Evolutionary conservation across 768 basidiomycete genomes (phyloP).

Genomic region (Tulasnella sp.): DNA sequence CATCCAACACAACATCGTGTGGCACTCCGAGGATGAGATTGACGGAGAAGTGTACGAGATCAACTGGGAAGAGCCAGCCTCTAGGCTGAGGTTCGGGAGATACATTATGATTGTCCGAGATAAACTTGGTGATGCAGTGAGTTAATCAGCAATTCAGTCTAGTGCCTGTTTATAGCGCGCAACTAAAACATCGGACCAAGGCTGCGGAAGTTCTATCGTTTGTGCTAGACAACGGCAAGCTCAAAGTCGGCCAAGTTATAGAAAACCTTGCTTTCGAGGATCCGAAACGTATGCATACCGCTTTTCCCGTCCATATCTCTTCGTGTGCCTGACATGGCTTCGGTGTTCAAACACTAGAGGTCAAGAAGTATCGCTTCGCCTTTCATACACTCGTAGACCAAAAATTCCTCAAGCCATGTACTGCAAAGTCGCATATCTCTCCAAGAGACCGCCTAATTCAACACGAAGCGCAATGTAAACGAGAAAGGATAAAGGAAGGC

Average conservation of each 20-base stretch:
- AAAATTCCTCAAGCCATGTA: conserved; percentile 73
- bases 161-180: background rate
- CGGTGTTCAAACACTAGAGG: background rate
- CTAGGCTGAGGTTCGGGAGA: conserved; percentile 72
- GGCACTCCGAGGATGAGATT: conserved; percentile 68
- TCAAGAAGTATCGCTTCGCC: conserved; percentile 47
- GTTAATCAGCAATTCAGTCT: conserved; percentile 27
- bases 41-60: conserved; percentile 47
- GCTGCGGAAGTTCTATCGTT: conserved; percentile 67
- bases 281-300: conserved; percentile 44
- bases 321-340: background rate
- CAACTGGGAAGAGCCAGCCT: conserved; percentile 73
- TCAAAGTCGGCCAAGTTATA: conserved; percentile 63
- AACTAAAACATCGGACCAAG: conserved; percentile 34
- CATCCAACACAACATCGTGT: conserved; percentile 85
- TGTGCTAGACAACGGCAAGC: conserved; percentile 78
- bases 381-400: conserved; percentile 63
- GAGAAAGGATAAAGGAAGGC: conserved; percentile 41
- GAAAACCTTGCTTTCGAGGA: conserved; percentile 42
- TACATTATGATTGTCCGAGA: conserved; percentile 69
- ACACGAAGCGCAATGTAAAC: conserved; percentile 71
- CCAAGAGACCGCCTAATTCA: conserved; percentile 72
- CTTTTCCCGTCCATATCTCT: background rate
- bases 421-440: conserved; percentile 66
- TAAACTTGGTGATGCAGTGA: conserved; percentile 61